Percentiles rank a stretch among this genome's conserved stretches.
These are phyloP conservation scores for Purpureocillium takamizusanense DNA, from an alignment of 2,329 filamentous ascomycete species.

Conservation along the genomic window DNA sequence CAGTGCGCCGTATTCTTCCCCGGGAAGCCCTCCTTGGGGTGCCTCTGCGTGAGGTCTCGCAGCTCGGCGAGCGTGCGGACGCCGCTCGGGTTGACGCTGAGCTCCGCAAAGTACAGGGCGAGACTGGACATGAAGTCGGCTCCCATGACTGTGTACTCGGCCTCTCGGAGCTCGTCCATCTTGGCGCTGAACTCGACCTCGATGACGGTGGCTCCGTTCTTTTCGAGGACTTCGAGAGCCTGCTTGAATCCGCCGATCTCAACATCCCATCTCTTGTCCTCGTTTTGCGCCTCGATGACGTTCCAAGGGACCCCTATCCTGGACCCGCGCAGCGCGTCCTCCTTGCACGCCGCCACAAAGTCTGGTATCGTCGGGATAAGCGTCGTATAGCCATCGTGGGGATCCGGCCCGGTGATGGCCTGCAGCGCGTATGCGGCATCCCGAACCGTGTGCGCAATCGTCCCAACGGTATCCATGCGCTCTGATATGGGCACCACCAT, in stretches of 20 bases:
- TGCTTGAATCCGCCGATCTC: constrained; percentile 41
- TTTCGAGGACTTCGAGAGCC: constrained; percentile 38
- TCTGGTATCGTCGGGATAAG: constrained; percentile 36
- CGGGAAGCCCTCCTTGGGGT: constrained; percentile 48
- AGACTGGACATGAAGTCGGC: constrained; percentile 53
- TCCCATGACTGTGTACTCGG: constrained; percentile 33
- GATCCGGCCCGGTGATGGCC: constrained; percentile 52
- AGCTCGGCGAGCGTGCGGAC: constrained; percentile 43
- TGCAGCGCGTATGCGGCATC: constrained; percentile 54
- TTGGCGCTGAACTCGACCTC: constrained; percentile 32
- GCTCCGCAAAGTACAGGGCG: constrained; percentile 42
- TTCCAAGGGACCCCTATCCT: constrained; percentile 57
- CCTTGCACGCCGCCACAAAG: constrained; percentile 48
- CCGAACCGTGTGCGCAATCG: constrained; percentile 42
- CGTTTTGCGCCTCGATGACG: constrained; percentile 29
- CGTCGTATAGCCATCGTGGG: constrained; percentile 50
- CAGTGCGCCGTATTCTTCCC: constrained; percentile 48
- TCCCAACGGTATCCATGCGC: too few species aligned
- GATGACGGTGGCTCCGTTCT: constrained; percentile 51
- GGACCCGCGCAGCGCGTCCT: constrained; percentile 42
- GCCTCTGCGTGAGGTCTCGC: constrained; percentile 43
- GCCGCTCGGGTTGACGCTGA: constrained; percentile 45
- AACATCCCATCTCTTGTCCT: constrained; percentile 6
- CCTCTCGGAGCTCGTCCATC: background rate
- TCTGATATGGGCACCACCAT: constrained; percentile 47